phyloP scores from a whole-genome alignment of 2,329 filamentous ascomycete species.

The Pestalotiopsis sp. region DNA sequence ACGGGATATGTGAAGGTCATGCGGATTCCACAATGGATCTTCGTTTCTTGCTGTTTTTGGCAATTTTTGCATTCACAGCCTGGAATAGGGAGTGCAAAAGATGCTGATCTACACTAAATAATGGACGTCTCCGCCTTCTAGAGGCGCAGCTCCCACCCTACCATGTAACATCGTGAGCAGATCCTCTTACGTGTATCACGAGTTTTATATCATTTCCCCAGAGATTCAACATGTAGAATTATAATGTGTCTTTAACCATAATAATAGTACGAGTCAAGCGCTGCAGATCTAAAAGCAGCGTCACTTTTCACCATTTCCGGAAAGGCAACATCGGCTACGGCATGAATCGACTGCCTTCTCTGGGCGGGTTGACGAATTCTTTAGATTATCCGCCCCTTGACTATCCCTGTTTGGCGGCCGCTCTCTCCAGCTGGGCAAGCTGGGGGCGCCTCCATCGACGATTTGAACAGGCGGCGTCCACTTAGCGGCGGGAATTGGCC shows the following conservation, averaged over 20 bases:
- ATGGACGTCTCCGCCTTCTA: too few relatives aligned
- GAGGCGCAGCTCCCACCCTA: too few relatives aligned
- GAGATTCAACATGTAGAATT: neutral
- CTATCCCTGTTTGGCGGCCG: neutral
- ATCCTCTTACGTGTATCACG: neutral
- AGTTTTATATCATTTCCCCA: neutral
- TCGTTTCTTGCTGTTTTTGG: too few relatives aligned
- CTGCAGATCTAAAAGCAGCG: neutral
- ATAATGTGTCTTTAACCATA: neutral
- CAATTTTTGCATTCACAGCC: too few relatives aligned
- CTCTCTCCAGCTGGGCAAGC: neutral
- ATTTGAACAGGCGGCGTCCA: slow-evolving; percentile 2
- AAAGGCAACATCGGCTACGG: neutral
- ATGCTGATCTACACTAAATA: too few relatives aligned
- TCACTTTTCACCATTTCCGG: neutral
- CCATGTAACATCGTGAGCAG: too few relatives aligned
- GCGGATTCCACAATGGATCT: too few relatives aligned
- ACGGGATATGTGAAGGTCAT: too few relatives aligned
- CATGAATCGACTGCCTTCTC: slow-evolving; percentile 5
- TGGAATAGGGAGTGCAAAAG: too few relatives aligned
- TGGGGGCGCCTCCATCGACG: neutral
- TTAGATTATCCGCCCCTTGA: slow-evolving; percentile 1
- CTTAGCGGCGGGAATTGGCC: slow-evolving; percentile 6
- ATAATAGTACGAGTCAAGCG: neutral
- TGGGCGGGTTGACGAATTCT: slow-evolving; percentile 10